Evolutionary conservation across 192 early-diverging fungal genomes (phyloP).

Genomic region (Hyaloraphidium curvatum): DNA sequence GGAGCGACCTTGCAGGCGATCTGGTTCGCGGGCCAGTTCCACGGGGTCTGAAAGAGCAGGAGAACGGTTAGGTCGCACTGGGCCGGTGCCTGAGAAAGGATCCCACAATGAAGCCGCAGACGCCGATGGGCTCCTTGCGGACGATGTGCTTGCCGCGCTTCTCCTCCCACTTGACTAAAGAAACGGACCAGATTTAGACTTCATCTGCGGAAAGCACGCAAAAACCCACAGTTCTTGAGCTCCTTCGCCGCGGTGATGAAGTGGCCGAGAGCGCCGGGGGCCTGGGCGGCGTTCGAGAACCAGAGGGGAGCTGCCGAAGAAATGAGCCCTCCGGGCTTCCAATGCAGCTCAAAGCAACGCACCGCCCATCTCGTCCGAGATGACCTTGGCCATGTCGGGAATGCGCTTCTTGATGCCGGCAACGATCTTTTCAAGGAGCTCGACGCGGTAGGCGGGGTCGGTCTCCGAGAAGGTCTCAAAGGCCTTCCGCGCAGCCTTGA

Average conservation of each 20-base stretch:
- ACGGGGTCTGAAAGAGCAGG: not conserved
- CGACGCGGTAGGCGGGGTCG: not conserved
- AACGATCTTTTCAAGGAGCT: slow-evolving; percentile 1
- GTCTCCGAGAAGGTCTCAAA: not conserved
- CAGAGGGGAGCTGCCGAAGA: not conserved
- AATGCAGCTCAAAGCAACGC: not conserved
- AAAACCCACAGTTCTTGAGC: not conserved
- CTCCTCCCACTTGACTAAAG: not conserved
- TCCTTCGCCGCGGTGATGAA: not conserved
- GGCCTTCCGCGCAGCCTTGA: not conserved
- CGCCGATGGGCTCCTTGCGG: slow-evolving; percentile 2
- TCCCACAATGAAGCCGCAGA: not conserved
- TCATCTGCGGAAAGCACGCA: not conserved
- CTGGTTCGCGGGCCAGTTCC: not conserved
- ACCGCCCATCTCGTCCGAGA: not conserved
- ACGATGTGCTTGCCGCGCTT: not conserved
- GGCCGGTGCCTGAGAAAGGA: not conserved
- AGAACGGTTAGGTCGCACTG: not conserved
- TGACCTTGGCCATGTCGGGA: not conserved
- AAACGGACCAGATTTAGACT: not conserved
- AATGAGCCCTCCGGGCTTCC: not conserved
- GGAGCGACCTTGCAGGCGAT: slow-evolving; percentile 2
- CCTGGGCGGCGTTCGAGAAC: not conserved
- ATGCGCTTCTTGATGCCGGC: not conserved
- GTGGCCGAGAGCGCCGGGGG: not conserved